phyloP scores from a whole-genome alignment of 2,329 filamentous ascomycete species.

The Plenodomus biglobosus region DNA sequence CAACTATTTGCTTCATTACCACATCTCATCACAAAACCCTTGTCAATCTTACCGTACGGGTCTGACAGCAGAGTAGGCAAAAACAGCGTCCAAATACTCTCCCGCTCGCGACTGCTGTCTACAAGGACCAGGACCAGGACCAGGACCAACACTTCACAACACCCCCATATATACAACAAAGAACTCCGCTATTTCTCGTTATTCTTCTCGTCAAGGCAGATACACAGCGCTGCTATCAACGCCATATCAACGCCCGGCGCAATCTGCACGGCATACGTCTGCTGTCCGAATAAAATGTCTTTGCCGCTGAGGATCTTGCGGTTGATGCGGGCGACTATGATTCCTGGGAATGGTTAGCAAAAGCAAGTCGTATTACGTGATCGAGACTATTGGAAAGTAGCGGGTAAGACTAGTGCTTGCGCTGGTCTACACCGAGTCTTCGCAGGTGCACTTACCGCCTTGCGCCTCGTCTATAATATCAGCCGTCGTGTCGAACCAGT shows the following conservation, averaged over 20 bases:
- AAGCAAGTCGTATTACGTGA: too few relatives aligned
- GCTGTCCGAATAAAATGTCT: conserved; percentile 61
- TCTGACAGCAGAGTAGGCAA: too few relatives aligned
- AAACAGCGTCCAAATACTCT: too few relatives aligned
- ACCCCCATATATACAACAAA: background rate
- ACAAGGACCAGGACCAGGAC: too few relatives aligned
- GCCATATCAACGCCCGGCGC: conserved; percentile 68
- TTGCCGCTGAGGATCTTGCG: conserved; percentile 60
- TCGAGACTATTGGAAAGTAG: too few relatives aligned
- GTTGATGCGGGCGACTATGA: conserved; percentile 60
- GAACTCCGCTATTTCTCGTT: conserved; percentile 13
- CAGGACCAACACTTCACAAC: background rate
- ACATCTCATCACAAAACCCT: too few relatives aligned
- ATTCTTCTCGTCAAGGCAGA: conserved; percentile 63
- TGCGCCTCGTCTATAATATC: conserved; percentile 57
- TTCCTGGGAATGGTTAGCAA: conserved; percentile 23
- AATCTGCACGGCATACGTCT: conserved; percentile 66
- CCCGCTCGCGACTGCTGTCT: too few relatives aligned
- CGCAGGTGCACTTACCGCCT: conserved; percentile 16
- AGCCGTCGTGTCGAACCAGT: conserved; percentile 60
- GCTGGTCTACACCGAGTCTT: background rate
- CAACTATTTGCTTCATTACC: too few relatives aligned
- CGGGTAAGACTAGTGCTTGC: too few relatives aligned
- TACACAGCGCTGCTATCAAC: conserved; percentile 66
- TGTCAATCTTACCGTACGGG: too few relatives aligned